A percentile compares a stretch with the other conserved stretches of the same genome.
Conservation (phyloP, 129 eudicot species). For the Artemisia argyi region DNA sequence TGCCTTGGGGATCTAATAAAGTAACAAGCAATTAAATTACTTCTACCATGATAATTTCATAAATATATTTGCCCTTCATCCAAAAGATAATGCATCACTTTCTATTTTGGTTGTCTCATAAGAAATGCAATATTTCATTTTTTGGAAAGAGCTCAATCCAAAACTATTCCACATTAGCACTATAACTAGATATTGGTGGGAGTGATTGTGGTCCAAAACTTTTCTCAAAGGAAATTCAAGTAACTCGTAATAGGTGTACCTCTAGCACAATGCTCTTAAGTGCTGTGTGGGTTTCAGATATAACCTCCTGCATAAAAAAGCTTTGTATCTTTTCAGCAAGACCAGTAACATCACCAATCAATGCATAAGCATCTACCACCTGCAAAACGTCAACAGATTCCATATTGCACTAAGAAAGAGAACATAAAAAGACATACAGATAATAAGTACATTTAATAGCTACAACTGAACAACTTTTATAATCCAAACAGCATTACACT, state of each 20-base stretch:
- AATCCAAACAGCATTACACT: background rate
- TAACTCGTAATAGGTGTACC: slow-evolving; percentile 40
- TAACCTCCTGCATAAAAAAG: slow-evolving; percentile 98
- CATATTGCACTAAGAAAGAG: slow-evolving; percentile 19
- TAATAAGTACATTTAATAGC: slow-evolving; percentile 1
- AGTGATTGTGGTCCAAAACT: slow-evolving; percentile 7
- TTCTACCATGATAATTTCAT: background rate
- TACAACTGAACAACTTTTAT: slow-evolving; percentile 18
- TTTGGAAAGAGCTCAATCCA: background rate
- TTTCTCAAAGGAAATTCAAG: slow-evolving; percentile 7
- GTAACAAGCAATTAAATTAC: slow-evolving; percentile 2
- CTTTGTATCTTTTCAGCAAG: slow-evolving; percentile 97
- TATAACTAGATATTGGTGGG: slow-evolving; percentile 12
- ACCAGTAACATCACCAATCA: slow-evolving; percentile 96
- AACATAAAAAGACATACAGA: slow-evolving; percentile 20
- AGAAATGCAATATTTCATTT: slow-evolving; percentile 2
- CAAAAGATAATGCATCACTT: background rate
- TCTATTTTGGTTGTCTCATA: background rate
- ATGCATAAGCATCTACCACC: slow-evolving; percentile 99
- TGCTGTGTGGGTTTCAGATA: slow-evolving; percentile 82
- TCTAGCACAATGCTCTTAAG: slow-evolving; percentile 67
- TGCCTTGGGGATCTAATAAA: background rate
- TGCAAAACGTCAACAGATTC: slow-evolving; percentile 35
- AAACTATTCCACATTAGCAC: background rate
- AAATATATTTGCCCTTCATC: background rate